Evolutionary conservation across 1,139 yeast genomes (phyloP), one percentile per base, ranked within the genome.

Genomic region (Kluyveromyces sp.): DNA sequence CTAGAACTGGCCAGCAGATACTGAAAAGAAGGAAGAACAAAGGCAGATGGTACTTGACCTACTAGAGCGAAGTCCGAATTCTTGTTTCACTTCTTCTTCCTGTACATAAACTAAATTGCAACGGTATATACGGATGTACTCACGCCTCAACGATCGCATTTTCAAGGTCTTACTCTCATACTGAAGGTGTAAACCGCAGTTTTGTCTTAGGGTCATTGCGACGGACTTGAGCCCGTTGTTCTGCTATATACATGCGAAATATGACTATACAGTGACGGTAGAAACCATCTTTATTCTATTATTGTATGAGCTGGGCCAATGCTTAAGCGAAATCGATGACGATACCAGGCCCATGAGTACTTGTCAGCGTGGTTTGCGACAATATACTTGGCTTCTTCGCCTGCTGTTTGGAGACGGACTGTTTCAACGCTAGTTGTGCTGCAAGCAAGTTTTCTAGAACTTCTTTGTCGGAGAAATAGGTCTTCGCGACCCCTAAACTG

Each of bases 31-130:
- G 98, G 66, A 81, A 70, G 59, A 83, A 79, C 36, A 92, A 92
- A 69, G 96, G 96, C 8, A 79, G 98, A 67, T 89, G 97, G 97
- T 88, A 78, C 60, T 69, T 92, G 57, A 73, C 94, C 39, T 94
- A 92, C 60, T 89, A 22, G 9, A 22, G 26, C 26, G 9, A 22
- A 6, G 9, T 9, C 26, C 26, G 9, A 22, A 9, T 7, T 6
- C 12, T 4, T n/a, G 16, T n/a, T 15, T 30, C 16, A 30, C 13
- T 7, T 22, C 13, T 16, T 25, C 9, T 3, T 17, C 39, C 41
- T 30, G 35, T 31, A 31, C 20, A 31, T 64, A 49, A 46, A 39
- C 44, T 46, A 45, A 25, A 18, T 22, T 4, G 26, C 8, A 22
- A 6, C 9, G 9, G 26, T 22, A 22, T 22, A 22, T 22, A 22